These are phyloP conservation scores for Dryadomyces quercivorus DNA, from an alignment of 2,329 filamentous ascomycete genomes.

Conservation along the genomic window DNA sequence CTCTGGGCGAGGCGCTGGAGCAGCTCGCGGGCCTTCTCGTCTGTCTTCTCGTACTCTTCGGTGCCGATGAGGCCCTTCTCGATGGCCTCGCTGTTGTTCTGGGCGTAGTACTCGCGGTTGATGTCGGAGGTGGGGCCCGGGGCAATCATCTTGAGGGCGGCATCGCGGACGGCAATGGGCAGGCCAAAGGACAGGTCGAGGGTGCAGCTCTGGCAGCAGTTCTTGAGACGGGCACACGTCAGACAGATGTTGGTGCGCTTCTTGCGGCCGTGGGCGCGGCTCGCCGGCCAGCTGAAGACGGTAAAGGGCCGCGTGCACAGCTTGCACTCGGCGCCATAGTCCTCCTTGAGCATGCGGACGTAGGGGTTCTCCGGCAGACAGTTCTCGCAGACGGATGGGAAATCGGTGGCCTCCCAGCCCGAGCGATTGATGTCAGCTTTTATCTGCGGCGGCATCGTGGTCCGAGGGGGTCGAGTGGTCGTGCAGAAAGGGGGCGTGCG, in stretches of 20 bases:
- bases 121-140: constrained; percentile 85
- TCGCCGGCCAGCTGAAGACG: constrained; percentile 87
- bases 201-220: constrained; percentile 99
- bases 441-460: constrained; percentile 71
- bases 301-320: constrained; percentile 92
- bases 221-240: constrained; percentile 93
- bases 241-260: constrained; percentile 93
- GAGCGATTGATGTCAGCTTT: constrained; percentile 93
- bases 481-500: too few relatives aligned
- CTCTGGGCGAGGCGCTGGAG: constrained; percentile 75
- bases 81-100: constrained; percentile 91
- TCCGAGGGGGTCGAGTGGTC: neutral
- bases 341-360: constrained; percentile 98
- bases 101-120: constrained; percentile 94
- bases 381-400: constrained; percentile 80
- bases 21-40: constrained; percentile 89
- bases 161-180: constrained; percentile 88
- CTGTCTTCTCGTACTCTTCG: constrained; percentile 92
- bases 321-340: constrained; percentile 80
- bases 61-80: constrained; percentile 71
- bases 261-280: constrained; percentile 75
- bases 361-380: constrained; percentile 95
- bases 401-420: constrained; percentile 90
- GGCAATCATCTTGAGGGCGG: constrained; percentile 93
- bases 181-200: constrained; percentile 92